Conservation (phyloP, 805 yeast genomes). For the Pichia cephalocereana region DNA sequence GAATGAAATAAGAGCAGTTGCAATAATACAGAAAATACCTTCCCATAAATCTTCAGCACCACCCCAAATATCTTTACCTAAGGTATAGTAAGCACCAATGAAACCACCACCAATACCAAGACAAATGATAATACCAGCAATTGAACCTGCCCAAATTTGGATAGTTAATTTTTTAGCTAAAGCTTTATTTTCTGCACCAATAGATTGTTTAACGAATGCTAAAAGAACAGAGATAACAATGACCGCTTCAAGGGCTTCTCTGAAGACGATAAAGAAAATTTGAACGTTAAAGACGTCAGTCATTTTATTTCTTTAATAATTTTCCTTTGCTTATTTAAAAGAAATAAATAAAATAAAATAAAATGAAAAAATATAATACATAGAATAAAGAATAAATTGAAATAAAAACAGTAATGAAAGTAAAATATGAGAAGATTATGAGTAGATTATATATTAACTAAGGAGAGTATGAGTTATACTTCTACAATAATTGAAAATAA, state of each 20-base stretch:
- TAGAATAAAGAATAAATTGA: not conserved
- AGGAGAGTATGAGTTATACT: too few relatives aligned
- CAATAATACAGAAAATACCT: constrained; percentile 87
- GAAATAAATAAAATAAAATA: not conserved
- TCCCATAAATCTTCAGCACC: constrained; percentile 92
- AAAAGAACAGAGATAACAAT: constrained; percentile 83
- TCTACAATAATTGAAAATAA: too few relatives aligned
- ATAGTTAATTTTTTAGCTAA: constrained; percentile 32
- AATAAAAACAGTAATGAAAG: too few relatives aligned
- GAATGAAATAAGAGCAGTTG: constrained; percentile 76
- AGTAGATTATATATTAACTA: not conserved
- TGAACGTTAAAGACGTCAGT: constrained; percentile 52
- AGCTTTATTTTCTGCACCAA: constrained; percentile 44
- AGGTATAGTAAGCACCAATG: constrained; percentile 84
- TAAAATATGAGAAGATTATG: not conserved
- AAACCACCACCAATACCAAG: constrained; percentile 82
- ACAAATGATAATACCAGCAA: constrained; percentile 68
- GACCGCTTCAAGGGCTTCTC: constrained; percentile 92
- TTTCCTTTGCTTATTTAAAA: not conserved
- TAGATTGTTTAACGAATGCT: constrained; percentile 85
- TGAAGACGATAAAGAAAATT: constrained; percentile 82
- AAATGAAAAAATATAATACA: not conserved
- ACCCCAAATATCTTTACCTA: constrained; percentile 78
- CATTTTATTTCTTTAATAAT: constrained; percentile 11
- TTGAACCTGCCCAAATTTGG: constrained; percentile 85